Evolutionary conservation across 1,284 basidiomycete genomes (phyloP).

Genomic region (Cystobasidiaceae sp.): DNA sequence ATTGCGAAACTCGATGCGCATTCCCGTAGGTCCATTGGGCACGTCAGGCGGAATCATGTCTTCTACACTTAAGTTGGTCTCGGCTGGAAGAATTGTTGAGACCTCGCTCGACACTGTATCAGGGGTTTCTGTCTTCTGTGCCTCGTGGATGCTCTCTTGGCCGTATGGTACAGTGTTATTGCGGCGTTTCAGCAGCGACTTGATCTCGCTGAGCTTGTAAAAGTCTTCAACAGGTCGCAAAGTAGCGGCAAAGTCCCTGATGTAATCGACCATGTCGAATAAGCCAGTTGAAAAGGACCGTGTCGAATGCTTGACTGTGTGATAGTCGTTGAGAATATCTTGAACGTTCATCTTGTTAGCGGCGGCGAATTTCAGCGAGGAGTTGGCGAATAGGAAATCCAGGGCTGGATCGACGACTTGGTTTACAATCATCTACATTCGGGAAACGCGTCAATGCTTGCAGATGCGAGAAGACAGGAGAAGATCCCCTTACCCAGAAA

Average conservation of each 20-base stretch:
- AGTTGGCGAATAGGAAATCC: neutral
- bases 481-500: neutral
- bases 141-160: neutral
- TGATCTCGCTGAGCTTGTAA: neutral
- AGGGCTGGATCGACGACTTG: neutral
- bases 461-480: neutral
- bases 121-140: too few relatives aligned
- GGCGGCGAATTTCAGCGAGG: neutral
- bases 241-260: neutral
- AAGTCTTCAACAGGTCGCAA: neutral
- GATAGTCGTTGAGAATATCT: neutral
- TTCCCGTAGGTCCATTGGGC: neutral
- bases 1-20: neutral
- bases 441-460: neutral
- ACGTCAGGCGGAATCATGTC: too few relatives aligned
- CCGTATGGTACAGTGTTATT: neutral
- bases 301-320: neutral
- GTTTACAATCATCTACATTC: neutral
- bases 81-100: too few relatives aligned
- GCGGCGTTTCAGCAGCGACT: neutral
- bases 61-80: too few relatives aligned
- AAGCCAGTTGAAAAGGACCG: neutral
- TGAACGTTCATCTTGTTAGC: neutral
- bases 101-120: too few relatives aligned
- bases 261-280: neutral